These are phyloP conservation scores for Penicillium sp. DNA, from an alignment of 2,329 filamentous ascomycete species.

Conservation along the genomic window DNA sequence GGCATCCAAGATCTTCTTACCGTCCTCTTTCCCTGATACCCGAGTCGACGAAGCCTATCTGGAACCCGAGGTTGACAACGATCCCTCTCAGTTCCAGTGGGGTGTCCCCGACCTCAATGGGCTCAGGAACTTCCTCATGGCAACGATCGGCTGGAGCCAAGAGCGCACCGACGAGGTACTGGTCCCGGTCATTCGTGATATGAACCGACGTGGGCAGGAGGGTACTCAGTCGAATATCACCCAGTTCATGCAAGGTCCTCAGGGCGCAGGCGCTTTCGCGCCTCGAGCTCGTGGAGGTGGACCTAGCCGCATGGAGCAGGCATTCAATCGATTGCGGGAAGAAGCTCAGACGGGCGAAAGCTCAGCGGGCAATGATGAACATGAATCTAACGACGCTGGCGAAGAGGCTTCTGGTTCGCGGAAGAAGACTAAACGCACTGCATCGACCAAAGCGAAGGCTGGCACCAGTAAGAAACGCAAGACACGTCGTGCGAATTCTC, in stretches of 20 bases:
- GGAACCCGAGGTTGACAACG: constrained; percentile 79
- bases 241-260: constrained; percentile 76
- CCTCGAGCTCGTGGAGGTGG: constrained; percentile 65
- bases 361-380: background rate
- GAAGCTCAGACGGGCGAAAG: constrained; percentile 46
- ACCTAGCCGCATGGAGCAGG: constrained; percentile 74
- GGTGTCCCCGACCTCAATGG: constrained; percentile 91
- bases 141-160: constrained; percentile 87
- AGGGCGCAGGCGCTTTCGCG: constrained; percentile 64
- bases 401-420: constrained; percentile 7
- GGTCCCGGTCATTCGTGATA: constrained; percentile 91
- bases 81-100: constrained; percentile 84
- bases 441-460: constrained; percentile 17
- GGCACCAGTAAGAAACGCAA: constrained; percentile 29
- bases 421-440: constrained; percentile 15
- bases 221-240: constrained; percentile 97
- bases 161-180: constrained; percentile 94
- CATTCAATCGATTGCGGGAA: constrained; percentile 67
- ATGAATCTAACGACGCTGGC: background rate
- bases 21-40: constrained; percentile 73
- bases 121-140: constrained; percentile 80
- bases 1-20: constrained; percentile 81
- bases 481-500: constrained; percentile 14
- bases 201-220: constrained; percentile 85
- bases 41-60: constrained; percentile 83